phyloP scores from a whole-genome alignment of 192 early-diverging fungal species.

The Glomus cerebriforme region DNA sequence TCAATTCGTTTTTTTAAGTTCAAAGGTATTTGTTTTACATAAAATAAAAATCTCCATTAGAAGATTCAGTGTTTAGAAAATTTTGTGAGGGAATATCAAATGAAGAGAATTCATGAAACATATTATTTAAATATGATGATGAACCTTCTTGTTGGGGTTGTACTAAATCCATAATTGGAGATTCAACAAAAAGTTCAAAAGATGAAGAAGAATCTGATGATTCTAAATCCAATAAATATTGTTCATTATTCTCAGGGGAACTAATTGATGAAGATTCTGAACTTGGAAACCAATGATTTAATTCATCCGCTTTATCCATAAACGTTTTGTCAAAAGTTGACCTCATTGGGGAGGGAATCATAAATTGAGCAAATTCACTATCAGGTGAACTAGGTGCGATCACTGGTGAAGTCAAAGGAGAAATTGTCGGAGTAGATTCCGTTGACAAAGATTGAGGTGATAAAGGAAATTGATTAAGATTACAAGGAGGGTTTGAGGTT shows the following conservation, averaged over 20 bases:
- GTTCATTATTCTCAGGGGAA: background rate
- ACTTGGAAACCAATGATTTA: background rate
- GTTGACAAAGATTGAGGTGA: background rate
- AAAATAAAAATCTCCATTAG: too few relatives aligned
- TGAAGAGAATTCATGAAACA: too few relatives aligned
- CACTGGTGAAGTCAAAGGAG: background rate
- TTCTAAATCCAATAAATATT: background rate
- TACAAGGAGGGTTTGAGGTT: background rate
- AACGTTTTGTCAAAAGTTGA: background rate
- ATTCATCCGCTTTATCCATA: background rate
- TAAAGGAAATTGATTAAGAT: background rate
- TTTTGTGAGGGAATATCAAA: too few relatives aligned
- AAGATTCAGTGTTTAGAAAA: too few relatives aligned
- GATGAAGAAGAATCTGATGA: background rate
- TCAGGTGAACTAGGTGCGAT: background rate
- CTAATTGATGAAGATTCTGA: background rate
- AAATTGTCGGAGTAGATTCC: background rate
- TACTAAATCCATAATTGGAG: too few relatives aligned
- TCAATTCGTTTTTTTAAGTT: too few relatives aligned
- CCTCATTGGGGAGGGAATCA: background rate
- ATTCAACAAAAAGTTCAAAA: background rate
- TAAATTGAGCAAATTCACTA: background rate
- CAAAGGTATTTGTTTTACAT: too few relatives aligned
- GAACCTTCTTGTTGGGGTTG: too few relatives aligned
- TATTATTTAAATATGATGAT: too few relatives aligned